Evolutionary conservation across 768 basidiomycete genomes (phyloP).

Genomic region (Mycena galopus): DNA sequence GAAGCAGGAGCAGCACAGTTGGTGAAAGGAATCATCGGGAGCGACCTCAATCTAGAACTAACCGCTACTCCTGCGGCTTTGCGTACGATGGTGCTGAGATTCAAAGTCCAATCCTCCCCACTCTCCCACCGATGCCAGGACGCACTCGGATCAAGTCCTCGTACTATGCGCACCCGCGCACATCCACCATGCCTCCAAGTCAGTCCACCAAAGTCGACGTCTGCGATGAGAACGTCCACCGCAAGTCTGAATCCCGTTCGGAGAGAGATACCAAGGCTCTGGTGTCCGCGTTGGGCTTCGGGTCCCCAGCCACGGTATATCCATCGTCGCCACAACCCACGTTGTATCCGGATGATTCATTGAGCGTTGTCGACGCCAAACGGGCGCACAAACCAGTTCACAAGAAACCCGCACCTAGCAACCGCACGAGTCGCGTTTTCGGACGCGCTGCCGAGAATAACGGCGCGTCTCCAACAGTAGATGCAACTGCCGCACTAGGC

Average conservation of each 20-base stretch:
- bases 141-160: conserved; percentile 79
- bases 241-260: conserved; percentile 58
- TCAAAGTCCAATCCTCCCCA: conserved; percentile 42
- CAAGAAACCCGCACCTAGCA: conserved; percentile 49
- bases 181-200: conserved; percentile 59
- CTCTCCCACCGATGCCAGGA: conserved; percentile 50
- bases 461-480: conserved; percentile 47
- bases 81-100: conserved; percentile 71
- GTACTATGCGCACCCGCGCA: conserved; percentile 71
- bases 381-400: conserved; percentile 43
- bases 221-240: conserved; percentile 48
- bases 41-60: conserved; percentile 36
- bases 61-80: conserved; percentile 51
- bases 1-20: conserved; percentile 36
- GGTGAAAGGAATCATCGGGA: conserved; percentile 36
- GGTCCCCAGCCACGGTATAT: conserved; percentile 53
- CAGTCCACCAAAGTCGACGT: conserved; percentile 40
- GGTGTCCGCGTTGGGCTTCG: conserved; percentile 53
- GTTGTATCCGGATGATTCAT: conserved; percentile 79
- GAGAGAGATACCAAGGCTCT: too few relatives aligned
- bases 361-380: conserved; percentile 66
- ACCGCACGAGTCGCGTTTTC: conserved; percentile 37
- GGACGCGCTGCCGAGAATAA: conserved; percentile 44
- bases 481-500: conserved; percentile 64
- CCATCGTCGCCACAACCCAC: conserved; percentile 72